phyloP scores from a whole-genome alignment of 495 filamentous ascomycete genomes.

The Cairneyella variabilis region DNA sequence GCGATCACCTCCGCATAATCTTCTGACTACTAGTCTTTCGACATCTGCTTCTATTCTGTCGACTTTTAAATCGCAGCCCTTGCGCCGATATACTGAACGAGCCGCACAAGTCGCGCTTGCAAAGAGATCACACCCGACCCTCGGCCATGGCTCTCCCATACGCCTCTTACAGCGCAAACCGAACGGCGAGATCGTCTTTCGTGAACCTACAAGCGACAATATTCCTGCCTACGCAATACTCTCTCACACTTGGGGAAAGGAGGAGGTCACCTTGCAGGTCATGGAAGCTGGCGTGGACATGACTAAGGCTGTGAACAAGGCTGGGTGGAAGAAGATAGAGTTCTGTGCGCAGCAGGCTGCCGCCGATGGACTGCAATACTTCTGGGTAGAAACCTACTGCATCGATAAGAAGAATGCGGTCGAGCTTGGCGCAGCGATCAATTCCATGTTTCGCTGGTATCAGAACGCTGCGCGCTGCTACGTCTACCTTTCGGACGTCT shows the following conservation, averaged over 20 bases:
- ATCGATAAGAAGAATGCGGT: conserved; percentile 28
- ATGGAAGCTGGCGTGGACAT: conserved; percentile 7
- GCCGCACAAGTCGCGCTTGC: conserved; percentile 13
- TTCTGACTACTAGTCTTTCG: neutral
- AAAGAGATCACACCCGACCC: conserved; percentile 10
- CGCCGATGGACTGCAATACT: conserved; percentile 22
- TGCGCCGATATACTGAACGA: conserved; percentile 3
- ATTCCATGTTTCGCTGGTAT: too few species aligned
- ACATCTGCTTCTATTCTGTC: neutral
- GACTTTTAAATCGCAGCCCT: conserved; percentile 1
- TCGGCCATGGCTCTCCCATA: conserved; percentile 14
- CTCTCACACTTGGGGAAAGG: too few species aligned
- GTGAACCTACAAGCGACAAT: conserved; percentile 18
- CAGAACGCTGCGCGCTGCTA: too few species aligned
- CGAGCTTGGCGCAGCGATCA: conserved; percentile 33
- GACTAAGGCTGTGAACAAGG: conserved; percentile 22
- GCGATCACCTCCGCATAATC: neutral
- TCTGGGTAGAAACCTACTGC: too few species aligned
- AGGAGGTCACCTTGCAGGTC: conserved; percentile 29
- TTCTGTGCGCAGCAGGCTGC: conserved; percentile 26
- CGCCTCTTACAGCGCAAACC: conserved; percentile 23
- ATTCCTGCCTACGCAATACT: conserved; percentile 28
- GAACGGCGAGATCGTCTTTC: conserved; percentile 25
- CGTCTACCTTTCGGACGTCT: too few species aligned
- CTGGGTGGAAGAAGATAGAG: conserved; percentile 28